phyloP scores from a whole-genome alignment of 2,329 filamentous ascomycete genomes.

The Epichloe sp. region DNA sequence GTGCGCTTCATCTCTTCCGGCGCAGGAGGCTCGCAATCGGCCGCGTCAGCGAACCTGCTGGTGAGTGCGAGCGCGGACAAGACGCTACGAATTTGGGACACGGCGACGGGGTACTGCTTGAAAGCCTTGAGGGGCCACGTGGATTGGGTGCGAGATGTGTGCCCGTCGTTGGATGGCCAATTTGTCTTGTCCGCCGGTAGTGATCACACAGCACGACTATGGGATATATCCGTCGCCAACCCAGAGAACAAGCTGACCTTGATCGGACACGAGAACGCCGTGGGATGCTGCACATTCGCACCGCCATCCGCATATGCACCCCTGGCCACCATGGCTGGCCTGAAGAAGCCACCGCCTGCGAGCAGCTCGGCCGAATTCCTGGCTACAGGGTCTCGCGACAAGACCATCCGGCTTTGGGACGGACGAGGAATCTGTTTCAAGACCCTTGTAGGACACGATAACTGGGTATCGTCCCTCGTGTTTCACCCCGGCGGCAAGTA shows the following conservation, averaged over 20 bases:
- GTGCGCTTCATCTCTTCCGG: constrained; percentile 78
- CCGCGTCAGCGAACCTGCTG: constrained; percentile 61
- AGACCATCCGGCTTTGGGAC: constrained; percentile 84
- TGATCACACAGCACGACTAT: constrained; percentile 68
- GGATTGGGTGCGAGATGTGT: constrained; percentile 79
- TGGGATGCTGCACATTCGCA: constrained; percentile 79
- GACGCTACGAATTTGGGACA: constrained; percentile 78
- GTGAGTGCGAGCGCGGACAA: constrained; percentile 77
- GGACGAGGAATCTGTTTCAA: constrained; percentile 72
- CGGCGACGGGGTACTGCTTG: constrained; percentile 79
- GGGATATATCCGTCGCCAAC: constrained; percentile 57
- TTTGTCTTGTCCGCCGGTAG: constrained; percentile 71
- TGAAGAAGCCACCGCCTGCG: constrained; percentile 67
- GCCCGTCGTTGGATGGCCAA: constrained; percentile 68
- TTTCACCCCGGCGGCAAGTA: constrained; percentile 93
- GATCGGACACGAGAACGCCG: constrained; percentile 70
- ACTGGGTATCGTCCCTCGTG: constrained; percentile 76
- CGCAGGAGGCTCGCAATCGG: constrained; percentile 62
- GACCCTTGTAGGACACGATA: constrained; percentile 78
- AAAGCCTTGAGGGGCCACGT: constrained; percentile 72
- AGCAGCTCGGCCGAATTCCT: constrained; percentile 74
- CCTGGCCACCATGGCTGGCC: constrained; percentile 61
- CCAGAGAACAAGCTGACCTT: constrained; percentile 65
- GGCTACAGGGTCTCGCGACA: constrained; percentile 80
- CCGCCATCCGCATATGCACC: constrained; percentile 67